Conservation (phyloP, 2,329 filamentous ascomycete genomes). For the Trichoderma breve region DNA sequence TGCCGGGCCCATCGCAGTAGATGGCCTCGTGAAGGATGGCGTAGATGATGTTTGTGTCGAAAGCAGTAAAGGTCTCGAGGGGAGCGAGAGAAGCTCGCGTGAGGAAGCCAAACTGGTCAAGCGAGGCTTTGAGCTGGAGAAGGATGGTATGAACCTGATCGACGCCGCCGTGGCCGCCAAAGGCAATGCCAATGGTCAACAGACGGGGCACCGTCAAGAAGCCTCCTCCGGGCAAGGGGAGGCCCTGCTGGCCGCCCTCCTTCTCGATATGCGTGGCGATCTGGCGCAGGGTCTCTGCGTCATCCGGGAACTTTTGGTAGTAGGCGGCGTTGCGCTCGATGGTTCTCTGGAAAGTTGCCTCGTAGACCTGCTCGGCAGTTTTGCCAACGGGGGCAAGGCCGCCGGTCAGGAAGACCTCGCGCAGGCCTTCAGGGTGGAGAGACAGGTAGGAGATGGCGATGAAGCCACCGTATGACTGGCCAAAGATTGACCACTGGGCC, state of each 20-base stretch:
- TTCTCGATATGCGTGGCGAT: conserved; percentile 64
- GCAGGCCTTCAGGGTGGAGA: conserved; percentile 71
- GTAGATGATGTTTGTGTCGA: conserved; percentile 79
- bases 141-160: conserved; percentile 74
- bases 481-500: conserved; percentile 80
- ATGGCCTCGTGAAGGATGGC: conserved; percentile 83
- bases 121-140: conserved; percentile 66
- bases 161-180: conserved; percentile 77
- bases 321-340: conserved; percentile 72
- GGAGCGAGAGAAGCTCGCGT: conserved; percentile 67
- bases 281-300: conserved; percentile 64
- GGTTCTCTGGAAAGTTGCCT: conserved; percentile 67
- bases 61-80: conserved; percentile 65
- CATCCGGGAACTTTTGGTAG: conserved; percentile 82
- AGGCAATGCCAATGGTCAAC: conserved; percentile 71
- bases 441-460: conserved; percentile 81
- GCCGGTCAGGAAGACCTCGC: conserved; percentile 81
- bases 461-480: conserved; percentile 92
- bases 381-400: conserved; percentile 76
- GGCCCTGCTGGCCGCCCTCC: conserved; percentile 43
- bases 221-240: conserved; percentile 70
- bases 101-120: conserved; percentile 73
- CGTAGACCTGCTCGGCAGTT: conserved; percentile 72
- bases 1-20: conserved; percentile 69
- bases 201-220: conserved; percentile 70